phyloP scores from a whole-genome alignment of 257 asterid species.

The Lavandula angustifolia region DNA sequence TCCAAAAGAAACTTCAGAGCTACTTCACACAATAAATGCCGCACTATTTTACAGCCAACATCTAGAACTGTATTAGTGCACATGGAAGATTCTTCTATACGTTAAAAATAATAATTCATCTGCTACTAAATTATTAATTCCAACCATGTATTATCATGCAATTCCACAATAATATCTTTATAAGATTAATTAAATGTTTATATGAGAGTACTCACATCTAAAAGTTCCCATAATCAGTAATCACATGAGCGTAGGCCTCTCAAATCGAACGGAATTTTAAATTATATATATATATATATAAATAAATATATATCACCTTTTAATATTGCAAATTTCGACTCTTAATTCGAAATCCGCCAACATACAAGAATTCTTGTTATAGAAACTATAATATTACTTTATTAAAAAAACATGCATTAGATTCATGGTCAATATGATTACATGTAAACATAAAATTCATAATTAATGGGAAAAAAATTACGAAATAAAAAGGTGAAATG shows the following conservation, averaged over 20 bases:
- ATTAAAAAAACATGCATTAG: too few species aligned
- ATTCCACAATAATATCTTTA: not conserved
- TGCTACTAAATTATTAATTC: slow-evolving; percentile 1
- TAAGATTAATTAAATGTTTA: too few species aligned
- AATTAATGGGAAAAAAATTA: not conserved
- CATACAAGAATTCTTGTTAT: too few species aligned
- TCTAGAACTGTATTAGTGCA: slow-evolving; percentile 35
- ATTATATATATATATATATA: too few species aligned
- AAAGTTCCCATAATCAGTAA: not conserved
- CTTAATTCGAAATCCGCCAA: too few species aligned
- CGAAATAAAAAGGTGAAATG: not conserved
- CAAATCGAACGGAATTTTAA: too few species aligned
- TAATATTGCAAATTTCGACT: too few species aligned
- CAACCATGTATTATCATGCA: not conserved
- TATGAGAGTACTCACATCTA: too few species aligned
- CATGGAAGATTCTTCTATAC: slow-evolving; percentile 45
- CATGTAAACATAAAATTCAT: not conserved
- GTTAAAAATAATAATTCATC: slow-evolving; percentile 24
- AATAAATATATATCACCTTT: too few species aligned
- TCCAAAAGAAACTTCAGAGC: slow-evolving; percentile 35
- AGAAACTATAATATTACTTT: too few species aligned
- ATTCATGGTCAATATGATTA: too few species aligned
- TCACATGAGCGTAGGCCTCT: too few species aligned
- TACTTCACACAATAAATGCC: slow-evolving; percentile 44
- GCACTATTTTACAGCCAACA: slow-evolving; percentile 34